Evolutionary conservation across 192 early-diverging fungal genomes (phyloP), one percentile per base, ranked within the genome.

Genomic region (Coemansia brasiliensis): DNA sequence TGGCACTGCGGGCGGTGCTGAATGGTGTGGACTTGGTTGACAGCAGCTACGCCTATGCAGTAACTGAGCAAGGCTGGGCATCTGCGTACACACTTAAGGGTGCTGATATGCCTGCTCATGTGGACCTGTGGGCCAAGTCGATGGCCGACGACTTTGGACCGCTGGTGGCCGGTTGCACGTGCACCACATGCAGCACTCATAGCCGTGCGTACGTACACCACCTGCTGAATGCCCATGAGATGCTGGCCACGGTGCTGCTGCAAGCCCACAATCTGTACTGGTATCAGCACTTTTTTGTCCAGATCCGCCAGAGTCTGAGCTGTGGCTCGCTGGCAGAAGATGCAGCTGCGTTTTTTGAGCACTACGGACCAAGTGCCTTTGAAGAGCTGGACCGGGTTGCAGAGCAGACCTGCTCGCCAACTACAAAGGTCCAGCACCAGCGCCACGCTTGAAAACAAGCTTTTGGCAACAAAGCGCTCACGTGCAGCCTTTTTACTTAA

Each of bases 121-220:
- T 80, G 40, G 85, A 88, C 32, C 50, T 92, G 45, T 86, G 71
- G 71, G 57, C 85, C 65, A 77, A 84, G 41, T 46, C 71, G 11
- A 77, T 84, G 55, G 81, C 80, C 63, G 62, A 57, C 46, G 83
- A 88, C 56, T 86, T 87, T 64, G 61, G 72, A 4, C 87, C 86
- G 22, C 67, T 92, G 4, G 79, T 84, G n/a, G 49, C 59, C 4
- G 80, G 65, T 9, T 92, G 90, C 59, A 56, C 67, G 39, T 92
- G 90, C 62, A 83, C 84, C 46, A 71, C 87, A 16, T 92, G 90
- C 59, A 74, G 67, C 41, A 72, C 63, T 41, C 84, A 92, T 72
- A 82, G 85, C 26, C 82, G 87, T 39, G 83, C 88, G 7, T 92
- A 90, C 59, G 74, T 90, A 44, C 84, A 89, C 67, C 90, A 92